Conservation (phyloP, 495 filamentous ascomycete genomes). For the Xylaria cubensis region DNA sequence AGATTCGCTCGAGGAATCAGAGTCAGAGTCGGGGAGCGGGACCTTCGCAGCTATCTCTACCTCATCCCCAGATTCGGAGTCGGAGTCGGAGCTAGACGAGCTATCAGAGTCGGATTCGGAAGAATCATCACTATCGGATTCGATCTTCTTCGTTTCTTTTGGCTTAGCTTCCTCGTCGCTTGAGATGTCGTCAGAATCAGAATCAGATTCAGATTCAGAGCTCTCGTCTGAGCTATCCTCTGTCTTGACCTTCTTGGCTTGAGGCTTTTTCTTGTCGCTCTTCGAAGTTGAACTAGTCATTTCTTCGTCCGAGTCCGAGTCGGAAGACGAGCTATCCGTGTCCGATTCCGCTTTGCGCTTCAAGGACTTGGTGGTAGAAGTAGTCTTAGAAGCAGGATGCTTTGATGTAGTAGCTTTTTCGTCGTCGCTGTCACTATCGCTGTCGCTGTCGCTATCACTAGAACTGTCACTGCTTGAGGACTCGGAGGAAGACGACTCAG, state of each 20-base stretch:
- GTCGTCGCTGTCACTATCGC: constrained; percentile 57
- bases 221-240: constrained; percentile 37
- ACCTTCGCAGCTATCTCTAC: constrained; percentile 61
- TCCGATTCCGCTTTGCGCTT: constrained; percentile 72
- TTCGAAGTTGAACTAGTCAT: constrained; percentile 34
- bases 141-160: constrained; percentile 27
- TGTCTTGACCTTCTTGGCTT: constrained; percentile 40
- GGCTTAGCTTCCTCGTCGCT: constrained; percentile 40
- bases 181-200: constrained; percentile 49
- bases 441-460: constrained; percentile 58
- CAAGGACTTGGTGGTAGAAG: constrained; percentile 36
- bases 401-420: constrained; percentile 40
- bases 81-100: constrained; percentile 50
- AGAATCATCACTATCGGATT: constrained; percentile 41
- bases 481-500: constrained; percentile 46
- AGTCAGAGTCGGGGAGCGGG: constrained; percentile 49
- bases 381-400: constrained; percentile 18
- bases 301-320: constrained; percentile 47
- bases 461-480: constrained; percentile 54
- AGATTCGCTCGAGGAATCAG: constrained; percentile 43
- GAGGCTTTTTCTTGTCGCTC: constrained; percentile 31
- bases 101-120: constrained; percentile 56
- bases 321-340: constrained; percentile 51
- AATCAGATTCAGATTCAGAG: constrained; percentile 47
- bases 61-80: constrained; percentile 42